phyloP scores from a whole-genome alignment of 345 rosid species.

The Odontarrhena argentea region DNA sequence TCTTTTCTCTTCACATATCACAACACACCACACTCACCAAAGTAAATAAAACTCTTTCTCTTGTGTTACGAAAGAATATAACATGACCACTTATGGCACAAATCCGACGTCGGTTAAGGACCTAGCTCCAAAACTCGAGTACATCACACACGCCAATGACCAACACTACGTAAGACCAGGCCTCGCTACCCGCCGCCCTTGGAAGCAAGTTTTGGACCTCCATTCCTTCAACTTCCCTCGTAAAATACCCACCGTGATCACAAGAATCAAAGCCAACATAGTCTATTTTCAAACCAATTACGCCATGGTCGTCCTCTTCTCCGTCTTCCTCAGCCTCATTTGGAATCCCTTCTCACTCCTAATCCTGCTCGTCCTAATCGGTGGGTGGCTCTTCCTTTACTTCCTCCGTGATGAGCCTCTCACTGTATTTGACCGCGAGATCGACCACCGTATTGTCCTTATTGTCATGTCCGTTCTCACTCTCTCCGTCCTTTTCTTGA shows the following conservation, averaged over 20 bases:
- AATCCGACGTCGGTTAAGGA: constrained; percentile 64
- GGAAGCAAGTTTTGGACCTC: constrained; percentile 66
- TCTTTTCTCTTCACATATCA: constrained; percentile 17
- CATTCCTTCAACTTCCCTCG: constrained; percentile 49
- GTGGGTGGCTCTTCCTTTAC: constrained; percentile 76
- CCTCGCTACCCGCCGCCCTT: constrained; percentile 66
- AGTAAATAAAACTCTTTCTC: background rate
- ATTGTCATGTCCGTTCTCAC: constrained; percentile 56
- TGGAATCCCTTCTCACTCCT: constrained; percentile 86
- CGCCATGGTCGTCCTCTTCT: constrained; percentile 54
- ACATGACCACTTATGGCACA: constrained; percentile 77
- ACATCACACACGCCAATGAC: constrained; percentile 60
- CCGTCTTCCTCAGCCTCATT: constrained; percentile 67
- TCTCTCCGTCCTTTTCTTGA: constrained; percentile 60
- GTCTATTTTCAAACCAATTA: constrained; percentile 73
- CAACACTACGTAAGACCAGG: constrained; percentile 51
- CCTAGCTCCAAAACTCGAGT: constrained; percentile 52
- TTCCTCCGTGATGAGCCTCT: constrained; percentile 83
- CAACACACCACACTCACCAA: constrained; percentile 1
- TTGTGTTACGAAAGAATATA: background rate
- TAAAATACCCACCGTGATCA: constrained; percentile 44
- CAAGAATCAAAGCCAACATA: constrained; percentile 52
- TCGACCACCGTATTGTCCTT: constrained; percentile 69
- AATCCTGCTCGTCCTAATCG: constrained; percentile 59
- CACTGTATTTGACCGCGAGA: constrained; percentile 51